Conservation (phyloP, 1,139 yeast species). For the Candida neerlandica region DNA sequence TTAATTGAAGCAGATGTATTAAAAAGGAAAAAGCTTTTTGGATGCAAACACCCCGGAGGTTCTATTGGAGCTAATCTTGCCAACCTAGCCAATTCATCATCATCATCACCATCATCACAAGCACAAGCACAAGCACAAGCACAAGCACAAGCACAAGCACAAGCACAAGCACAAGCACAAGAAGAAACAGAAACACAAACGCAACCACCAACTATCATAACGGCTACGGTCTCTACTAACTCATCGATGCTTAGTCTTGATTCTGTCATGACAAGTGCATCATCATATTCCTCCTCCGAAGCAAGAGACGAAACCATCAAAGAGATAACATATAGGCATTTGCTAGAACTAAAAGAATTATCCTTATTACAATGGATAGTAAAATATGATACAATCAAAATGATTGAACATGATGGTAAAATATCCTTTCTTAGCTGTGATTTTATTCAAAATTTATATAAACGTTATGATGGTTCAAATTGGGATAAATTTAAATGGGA, state of each 20-base stretch:
- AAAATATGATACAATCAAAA: slow-evolving; percentile 18
- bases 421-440: slow-evolving; percentile 1
- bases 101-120: background rate
- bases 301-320: background rate
- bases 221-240: slow-evolving; percentile 1
- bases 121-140: no score
- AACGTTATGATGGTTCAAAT: slow-evolving; percentile 11
- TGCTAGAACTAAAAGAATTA: slow-evolving; percentile 10
- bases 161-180: no score
- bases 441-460: slow-evolving; percentile 6
- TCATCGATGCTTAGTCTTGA: slow-evolving; percentile 7
- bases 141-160: no score
- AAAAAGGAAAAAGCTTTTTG: slow-evolving; percentile 58
- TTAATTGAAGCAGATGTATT: slow-evolving; percentile 58
- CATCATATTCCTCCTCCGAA: slow-evolving; percentile 3
- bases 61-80: slow-evolving; percentile 65
- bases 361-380: slow-evolving; percentile 33
- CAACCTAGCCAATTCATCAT: slow-evolving; percentile 7
- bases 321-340: slow-evolving; percentile 4
- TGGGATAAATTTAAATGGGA: slow-evolving; percentile 21
- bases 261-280: background rate
- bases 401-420: slow-evolving; percentile 6
- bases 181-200: no score
- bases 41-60: slow-evolving; percentile 86
- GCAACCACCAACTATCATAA: background rate